Conservation (phyloP, 2,329 filamentous ascomycete genomes). For the Hypoxylon sp. region DNA sequence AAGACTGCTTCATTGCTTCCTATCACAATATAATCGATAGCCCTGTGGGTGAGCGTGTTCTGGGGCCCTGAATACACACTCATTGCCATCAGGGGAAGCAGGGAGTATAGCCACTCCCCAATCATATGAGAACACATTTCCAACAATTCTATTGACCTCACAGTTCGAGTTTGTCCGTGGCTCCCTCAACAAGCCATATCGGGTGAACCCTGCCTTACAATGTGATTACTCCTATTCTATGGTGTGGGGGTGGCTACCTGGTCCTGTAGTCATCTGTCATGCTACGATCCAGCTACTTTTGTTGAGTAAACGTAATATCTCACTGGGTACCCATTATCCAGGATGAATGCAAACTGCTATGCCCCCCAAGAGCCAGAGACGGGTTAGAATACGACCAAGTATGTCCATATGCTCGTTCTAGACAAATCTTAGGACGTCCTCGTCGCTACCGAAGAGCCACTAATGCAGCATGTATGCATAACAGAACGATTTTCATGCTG, state of each 20-base stretch:
- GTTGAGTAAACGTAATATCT: not conserved
- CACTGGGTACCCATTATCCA: not conserved
- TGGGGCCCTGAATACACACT: not conserved
- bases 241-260: slow-evolving; percentile 8
- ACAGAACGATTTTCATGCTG: not conserved
- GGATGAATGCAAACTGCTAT: not conserved
- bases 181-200: slow-evolving; percentile 7
- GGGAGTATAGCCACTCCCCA: slow-evolving; percentile 25
- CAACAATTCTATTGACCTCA: slow-evolving; percentile 5
- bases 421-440: slow-evolving; percentile 16
- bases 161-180: slow-evolving; percentile 9
- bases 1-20: not conserved
- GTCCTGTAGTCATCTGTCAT: slow-evolving; percentile 4
- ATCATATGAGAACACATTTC: slow-evolving; percentile 41
- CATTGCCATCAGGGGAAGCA: slow-evolving; percentile 8
- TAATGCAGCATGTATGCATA: slow-evolving; percentile 34
- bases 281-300: not conserved
- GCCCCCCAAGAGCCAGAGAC: not conserved
- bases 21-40: slow-evolving; percentile 11
- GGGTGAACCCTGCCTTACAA: slow-evolving; percentile 5
- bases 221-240: slow-evolving; percentile 18
- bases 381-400: not conserved
- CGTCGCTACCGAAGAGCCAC: slow-evolving; percentile 21
- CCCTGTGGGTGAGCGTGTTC: slow-evolving; percentile 3
- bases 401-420: slow-evolving; percentile 11